Evolutionary conservation across 352 stramenopile genomes (phyloP).

Genomic region (Saprolegnia parasitica): DNA sequence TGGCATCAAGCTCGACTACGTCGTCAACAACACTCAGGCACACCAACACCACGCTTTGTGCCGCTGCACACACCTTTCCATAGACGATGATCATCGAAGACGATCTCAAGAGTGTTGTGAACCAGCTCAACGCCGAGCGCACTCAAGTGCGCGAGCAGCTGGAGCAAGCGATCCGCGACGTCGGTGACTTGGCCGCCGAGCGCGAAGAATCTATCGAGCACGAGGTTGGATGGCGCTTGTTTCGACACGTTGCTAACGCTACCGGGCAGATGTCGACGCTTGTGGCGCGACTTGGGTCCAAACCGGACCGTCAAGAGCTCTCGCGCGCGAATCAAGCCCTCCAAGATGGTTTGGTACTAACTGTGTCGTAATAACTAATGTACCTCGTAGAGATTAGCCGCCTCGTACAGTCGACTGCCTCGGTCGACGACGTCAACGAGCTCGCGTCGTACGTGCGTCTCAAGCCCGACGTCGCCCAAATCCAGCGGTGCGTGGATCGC

Average conservation of each 20-base stretch:
- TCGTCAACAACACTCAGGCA: slow-evolving; percentile 23
- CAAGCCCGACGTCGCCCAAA: slow-evolving; percentile 13
- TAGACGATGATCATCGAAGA: slow-evolving; percentile 25
- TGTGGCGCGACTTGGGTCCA: background rate
- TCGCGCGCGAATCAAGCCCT: background rate
- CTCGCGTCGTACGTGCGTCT: background rate
- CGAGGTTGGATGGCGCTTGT: background rate
- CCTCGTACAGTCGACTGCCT: background rate
- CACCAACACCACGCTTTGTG: background rate
- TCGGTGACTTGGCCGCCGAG: background rate
- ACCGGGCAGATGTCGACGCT: background rate
- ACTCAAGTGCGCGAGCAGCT: background rate
- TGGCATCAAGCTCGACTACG: slow-evolving; percentile 14
- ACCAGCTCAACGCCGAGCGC: background rate
- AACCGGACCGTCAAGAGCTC: slow-evolving; percentile 2
- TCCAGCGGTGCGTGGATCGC: background rate
- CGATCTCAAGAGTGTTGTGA: slow-evolving; percentile 14
- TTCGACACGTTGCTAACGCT: background rate
- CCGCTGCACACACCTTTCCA: background rate
- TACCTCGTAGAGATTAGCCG: slow-evolving; percentile 7
- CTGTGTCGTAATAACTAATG: too few relatives aligned
- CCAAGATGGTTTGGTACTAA: slow-evolving; percentile 12
- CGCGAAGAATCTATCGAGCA: background rate
- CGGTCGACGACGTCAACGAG: slow-evolving; percentile 7
- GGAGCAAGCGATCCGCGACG: background rate